Evolutionary conservation across 2,329 filamentous ascomycete genomes (phyloP).

Genomic region (Cladorrhinum sp.): DNA sequence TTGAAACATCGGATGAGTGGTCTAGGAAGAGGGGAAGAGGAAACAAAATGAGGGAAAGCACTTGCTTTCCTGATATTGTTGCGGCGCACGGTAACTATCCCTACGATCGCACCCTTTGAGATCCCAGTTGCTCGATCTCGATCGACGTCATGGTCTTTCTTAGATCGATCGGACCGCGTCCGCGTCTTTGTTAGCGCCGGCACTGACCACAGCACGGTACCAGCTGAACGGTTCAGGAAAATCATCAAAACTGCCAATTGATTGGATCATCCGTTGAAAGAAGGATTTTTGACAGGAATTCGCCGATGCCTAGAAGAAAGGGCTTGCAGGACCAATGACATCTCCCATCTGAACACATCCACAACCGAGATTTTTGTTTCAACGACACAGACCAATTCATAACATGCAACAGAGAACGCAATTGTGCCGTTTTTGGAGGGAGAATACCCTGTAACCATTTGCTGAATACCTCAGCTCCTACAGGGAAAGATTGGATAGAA

Average conservation of each 20-base stretch:
- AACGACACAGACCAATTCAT: too few species aligned
- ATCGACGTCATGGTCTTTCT: constrained; percentile 23
- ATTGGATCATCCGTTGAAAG: neutral
- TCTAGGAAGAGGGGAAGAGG: neutral
- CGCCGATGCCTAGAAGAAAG: too few species aligned
- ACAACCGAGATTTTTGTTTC: too few species aligned
- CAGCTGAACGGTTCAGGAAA: neutral
- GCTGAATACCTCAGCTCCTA: too few species aligned
- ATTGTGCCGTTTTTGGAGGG: too few species aligned
- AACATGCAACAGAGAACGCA: too few species aligned
- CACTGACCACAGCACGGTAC: neutral
- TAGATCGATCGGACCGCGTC: constrained; percentile 18
- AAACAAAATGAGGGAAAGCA: neutral
- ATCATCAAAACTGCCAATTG: neutral
- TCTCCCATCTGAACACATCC: too few species aligned
- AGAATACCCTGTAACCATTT: too few species aligned
- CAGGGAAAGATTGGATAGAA: too few species aligned
- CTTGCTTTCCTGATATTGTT: constrained; percentile 6
- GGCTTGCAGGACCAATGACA: too few species aligned
- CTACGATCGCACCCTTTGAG: constrained; percentile 11
- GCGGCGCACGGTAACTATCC: neutral
- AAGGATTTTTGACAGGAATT: too few species aligned
- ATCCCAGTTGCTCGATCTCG: constrained; percentile 20
- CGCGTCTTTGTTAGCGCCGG: constrained; percentile 22
- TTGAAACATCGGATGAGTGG: constrained; percentile 1